These are phyloP conservation scores for Microbotryum intermedium DNA, from an alignment of 1,284 basidiomycete genomes.

Conservation along the genomic window DNA sequence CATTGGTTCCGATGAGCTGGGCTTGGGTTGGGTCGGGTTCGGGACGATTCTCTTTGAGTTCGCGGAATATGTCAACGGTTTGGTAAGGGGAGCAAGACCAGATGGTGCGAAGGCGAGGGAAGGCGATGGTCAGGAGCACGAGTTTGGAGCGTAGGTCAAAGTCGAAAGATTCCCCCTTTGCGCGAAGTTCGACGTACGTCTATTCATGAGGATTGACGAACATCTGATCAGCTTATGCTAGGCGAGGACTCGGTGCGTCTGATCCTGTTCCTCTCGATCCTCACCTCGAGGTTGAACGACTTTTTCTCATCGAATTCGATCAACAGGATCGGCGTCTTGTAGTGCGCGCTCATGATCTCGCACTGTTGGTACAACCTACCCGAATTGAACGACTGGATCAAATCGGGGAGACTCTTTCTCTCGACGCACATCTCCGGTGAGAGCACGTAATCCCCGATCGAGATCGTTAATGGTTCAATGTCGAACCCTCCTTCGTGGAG, in stretches of 20 bases:
- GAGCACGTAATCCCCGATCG: slow-evolving; percentile 92
- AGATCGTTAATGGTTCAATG: slow-evolving; percentile 81
- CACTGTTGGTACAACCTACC: slow-evolving; percentile 96
- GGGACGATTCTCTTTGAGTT: slow-evolving; percentile 72
- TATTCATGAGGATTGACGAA: background rate
- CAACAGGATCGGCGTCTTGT: slow-evolving; percentile 86
- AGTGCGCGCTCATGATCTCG: slow-evolving; percentile 92
- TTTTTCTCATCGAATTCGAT: slow-evolving; percentile 99
- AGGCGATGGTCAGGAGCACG: slow-evolving; percentile 76
- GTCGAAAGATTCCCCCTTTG: slow-evolving; percentile 40
- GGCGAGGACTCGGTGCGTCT: background rate
- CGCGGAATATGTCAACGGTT: slow-evolving; percentile 83
- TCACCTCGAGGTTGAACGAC: slow-evolving; percentile 77
- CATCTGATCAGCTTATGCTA: background rate
- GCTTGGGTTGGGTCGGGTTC: slow-evolving; percentile 76
- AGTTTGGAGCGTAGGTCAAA: slow-evolving; percentile 59
- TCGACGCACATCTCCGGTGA: slow-evolving; percentile 94
- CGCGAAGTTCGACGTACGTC: slow-evolving; percentile 29
- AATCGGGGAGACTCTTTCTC: slow-evolving; percentile 84
- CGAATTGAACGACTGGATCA: slow-evolving; percentile 84
- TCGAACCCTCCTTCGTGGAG: slow-evolving; percentile 74
- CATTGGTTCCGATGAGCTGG: slow-evolving; percentile 66
- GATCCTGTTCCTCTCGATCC: background rate
- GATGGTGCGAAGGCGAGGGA: slow-evolving; percentile 83
- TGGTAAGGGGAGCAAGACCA: slow-evolving; percentile 96